A percentile compares a stretch with the other conserved stretches of the same genome.
Evolutionary conservation across 2,329 filamentous ascomycete species (phyloP).

Genomic region (Cladosporium sp.): DNA sequence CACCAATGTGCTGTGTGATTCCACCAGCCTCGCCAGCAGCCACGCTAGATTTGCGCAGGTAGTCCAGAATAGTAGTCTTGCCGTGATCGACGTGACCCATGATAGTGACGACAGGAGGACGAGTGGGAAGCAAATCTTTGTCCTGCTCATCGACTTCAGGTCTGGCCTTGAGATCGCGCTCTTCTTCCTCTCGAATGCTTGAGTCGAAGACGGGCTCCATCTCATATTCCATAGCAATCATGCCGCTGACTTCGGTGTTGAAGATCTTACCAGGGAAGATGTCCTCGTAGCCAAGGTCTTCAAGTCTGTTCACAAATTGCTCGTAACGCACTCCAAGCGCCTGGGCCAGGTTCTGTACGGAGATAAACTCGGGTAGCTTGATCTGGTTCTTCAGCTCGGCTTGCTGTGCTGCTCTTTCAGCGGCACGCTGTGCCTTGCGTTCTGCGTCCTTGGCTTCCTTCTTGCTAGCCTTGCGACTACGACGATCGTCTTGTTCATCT

Average conservation of each 20-base stretch:
- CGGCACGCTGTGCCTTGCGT: conserved; percentile 23
- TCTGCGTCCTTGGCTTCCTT: conserved; percentile 18
- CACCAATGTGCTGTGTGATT: conserved; percentile 97
- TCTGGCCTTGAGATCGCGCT: conserved; percentile 68
- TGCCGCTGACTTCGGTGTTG: conserved; percentile 81
- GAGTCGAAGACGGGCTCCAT: conserved; percentile 66
- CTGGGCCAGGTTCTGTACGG: conserved; percentile 73
- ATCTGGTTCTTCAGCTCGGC: conserved; percentile 55
- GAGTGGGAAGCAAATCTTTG: conserved; percentile 60
- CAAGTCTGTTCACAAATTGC: conserved; percentile 69
- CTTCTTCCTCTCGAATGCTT: conserved; percentile 53
- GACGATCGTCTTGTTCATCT: conserved; percentile 12
- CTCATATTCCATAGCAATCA: conserved; percentile 89
- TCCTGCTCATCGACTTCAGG: conserved; percentile 60
- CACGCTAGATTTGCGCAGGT: conserved; percentile 85
- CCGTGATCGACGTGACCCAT: conserved; percentile 99
- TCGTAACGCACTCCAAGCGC: conserved; percentile 67
- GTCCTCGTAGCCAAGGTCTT: conserved; percentile 85
- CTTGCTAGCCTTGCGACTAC: conserved; percentile 13
- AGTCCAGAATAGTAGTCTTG: conserved; percentile 95
- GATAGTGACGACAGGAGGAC: conserved; percentile 94
- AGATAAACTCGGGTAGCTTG: conserved; percentile 85
- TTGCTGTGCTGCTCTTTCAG: conserved; percentile 24
- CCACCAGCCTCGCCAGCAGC: conserved; percentile 90
- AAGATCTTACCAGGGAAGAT: conserved; percentile 78